Conservation (phyloP, 805 yeast species). For the Ogataea sp. region DNA sequence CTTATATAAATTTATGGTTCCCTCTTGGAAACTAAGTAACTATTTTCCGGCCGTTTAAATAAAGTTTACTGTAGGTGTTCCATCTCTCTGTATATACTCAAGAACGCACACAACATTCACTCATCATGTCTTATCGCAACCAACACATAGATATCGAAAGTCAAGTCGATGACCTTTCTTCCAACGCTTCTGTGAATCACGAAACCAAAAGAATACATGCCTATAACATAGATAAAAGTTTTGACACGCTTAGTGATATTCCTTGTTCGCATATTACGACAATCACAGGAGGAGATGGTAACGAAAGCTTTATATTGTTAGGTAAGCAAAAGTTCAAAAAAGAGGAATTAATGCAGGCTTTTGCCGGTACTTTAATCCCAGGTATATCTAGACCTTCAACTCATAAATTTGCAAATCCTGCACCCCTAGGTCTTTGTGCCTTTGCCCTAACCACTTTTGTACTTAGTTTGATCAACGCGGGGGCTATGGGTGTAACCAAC, state of each 20-base stretch:
- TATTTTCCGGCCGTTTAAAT: too few species aligned
- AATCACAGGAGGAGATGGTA: conserved; percentile 31
- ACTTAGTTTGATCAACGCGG: conserved; percentile 52
- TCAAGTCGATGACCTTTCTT: background rate
- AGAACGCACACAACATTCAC: too few species aligned
- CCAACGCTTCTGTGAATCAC: background rate
- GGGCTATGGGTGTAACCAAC: conserved; percentile 58
- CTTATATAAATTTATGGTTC: too few species aligned
- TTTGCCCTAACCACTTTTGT: conserved; percentile 66
- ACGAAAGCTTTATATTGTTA: conserved; percentile 58
- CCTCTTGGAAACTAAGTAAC: too few species aligned
- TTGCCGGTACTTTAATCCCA: conserved; percentile 79
- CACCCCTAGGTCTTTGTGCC: conserved; percentile 66
- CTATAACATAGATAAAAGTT: background rate
- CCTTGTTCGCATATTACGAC: background rate
- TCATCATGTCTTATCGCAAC: too few species aligned
- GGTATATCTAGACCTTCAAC: conserved; percentile 52
- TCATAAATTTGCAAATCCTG: conserved; percentile 64
- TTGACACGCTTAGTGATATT: background rate
- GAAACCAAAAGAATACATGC: background rate
- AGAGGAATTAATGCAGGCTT: conserved; percentile 53
- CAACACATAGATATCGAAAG: background rate
- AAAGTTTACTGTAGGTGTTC: too few species aligned
- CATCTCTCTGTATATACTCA: too few species aligned
- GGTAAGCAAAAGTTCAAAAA: conserved; percentile 65